Evolutionary conservation across 352 stramenopile species (phyloP).

Genomic region (Stramenopiles sp.): DNA sequence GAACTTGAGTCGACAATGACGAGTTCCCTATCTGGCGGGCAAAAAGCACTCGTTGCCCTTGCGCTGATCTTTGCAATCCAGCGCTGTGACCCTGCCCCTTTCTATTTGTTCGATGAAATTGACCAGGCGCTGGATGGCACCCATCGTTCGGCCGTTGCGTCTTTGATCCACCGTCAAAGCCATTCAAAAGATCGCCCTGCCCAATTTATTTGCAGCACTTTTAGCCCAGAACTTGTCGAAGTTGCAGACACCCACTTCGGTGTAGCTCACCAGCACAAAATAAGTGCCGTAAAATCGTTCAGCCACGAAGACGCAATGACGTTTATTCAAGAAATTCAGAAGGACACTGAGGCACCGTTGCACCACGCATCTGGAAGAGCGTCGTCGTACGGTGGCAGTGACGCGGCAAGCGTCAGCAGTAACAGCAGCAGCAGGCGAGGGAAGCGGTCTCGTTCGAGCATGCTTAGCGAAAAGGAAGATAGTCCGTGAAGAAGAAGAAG

Average conservation of each 20-base stretch:
- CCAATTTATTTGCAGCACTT: slow-evolving; percentile 99
- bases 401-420: too few species aligned
- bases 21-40: slow-evolving; percentile 92
- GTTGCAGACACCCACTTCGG: slow-evolving; percentile 90
- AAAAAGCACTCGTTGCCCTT: slow-evolving; percentile 95
- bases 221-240: slow-evolving; percentile 94
- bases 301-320: neutral
- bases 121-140: slow-evolving; percentile 98
- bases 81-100: slow-evolving; percentile 92
- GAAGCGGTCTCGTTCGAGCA: too few species aligned
- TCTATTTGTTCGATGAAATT: slow-evolving; percentile 99
- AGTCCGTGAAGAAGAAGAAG: too few species aligned
- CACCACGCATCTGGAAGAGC: too few species aligned
- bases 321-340: too few species aligned
- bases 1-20: slow-evolving; percentile 90
- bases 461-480: too few species aligned
- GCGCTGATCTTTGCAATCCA: slow-evolving; percentile 96
- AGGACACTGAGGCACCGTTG: too few species aligned
- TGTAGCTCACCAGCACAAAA: slow-evolving; percentile 97
- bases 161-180: slow-evolving; percentile 86
- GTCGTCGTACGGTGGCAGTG: too few species aligned
- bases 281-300: slow-evolving; percentile 61
- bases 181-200: slow-evolving; percentile 76
- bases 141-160: slow-evolving; percentile 82
- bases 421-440: too few species aligned